These are phyloP conservation scores for Lolium multiflorum DNA, from an alignment of 176 grass and related monocot genomes.

Conservation along the genomic window DNA sequence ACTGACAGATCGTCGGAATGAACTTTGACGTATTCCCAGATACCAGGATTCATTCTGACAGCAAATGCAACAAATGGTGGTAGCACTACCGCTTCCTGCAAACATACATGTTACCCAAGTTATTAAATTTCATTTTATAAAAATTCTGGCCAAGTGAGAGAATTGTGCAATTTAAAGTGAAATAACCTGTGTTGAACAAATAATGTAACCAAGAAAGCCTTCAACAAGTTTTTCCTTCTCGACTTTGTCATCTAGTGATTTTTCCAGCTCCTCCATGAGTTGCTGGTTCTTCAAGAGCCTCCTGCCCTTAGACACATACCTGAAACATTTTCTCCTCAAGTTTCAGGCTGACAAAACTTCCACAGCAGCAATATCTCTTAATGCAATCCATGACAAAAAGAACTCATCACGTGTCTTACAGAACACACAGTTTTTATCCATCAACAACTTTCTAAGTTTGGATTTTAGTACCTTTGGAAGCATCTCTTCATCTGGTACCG, in stretches of 20 bases:
- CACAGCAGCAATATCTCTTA: background rate
- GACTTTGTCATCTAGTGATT: slow-evolving; percentile 86
- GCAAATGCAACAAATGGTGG: slow-evolving; percentile 81
- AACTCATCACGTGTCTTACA: background rate
- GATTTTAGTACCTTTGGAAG: slow-evolving; percentile 58
- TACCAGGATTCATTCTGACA: slow-evolving; percentile 82
- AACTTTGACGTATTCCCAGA: slow-evolving; percentile 94
- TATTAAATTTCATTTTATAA: background rate
- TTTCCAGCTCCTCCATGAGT: slow-evolving; percentile 84
- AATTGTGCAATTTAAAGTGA: background rate
- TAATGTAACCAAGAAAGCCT: slow-evolving; percentile 87
- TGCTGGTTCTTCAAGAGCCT: slow-evolving; percentile 92
- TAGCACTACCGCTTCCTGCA: slow-evolving; percentile 89
- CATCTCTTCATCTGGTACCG: slow-evolving; percentile 99
- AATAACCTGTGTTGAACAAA: slow-evolving; percentile 87
- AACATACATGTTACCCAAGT: slow-evolving; percentile 13
- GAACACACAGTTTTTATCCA: background rate
- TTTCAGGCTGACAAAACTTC: background rate
- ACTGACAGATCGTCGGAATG: slow-evolving; percentile 78
- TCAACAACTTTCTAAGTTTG: background rate
- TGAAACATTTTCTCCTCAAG: slow-evolving; percentile 38
- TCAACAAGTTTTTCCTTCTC: slow-evolving; percentile 87
- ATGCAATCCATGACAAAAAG: background rate
- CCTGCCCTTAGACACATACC: slow-evolving; percentile 85
- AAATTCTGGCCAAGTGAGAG: background rate